Conservation (phyloP, 2,329 filamentous ascomycete species). For the Fusarium mundagurra region DNA sequence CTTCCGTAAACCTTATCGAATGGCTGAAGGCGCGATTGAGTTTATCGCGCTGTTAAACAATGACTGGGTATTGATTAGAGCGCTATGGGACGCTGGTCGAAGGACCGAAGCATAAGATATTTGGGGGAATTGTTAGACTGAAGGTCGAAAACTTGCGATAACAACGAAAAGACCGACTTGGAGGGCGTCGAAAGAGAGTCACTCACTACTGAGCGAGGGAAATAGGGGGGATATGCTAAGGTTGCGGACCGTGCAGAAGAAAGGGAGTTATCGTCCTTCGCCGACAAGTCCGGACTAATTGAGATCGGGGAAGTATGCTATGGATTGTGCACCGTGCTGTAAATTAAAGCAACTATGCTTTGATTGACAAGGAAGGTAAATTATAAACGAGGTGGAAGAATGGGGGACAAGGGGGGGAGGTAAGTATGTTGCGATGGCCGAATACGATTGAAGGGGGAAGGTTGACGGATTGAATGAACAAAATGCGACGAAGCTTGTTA, state of each 20-base stretch:
- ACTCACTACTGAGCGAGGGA: neutral
- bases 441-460: neutral
- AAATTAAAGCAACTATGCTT: too few relatives aligned
- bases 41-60: neutral
- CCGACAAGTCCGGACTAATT: too few relatives aligned
- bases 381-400: neutral
- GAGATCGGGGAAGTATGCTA: too few relatives aligned
- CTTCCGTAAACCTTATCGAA: too few relatives aligned
- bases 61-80: accelerated
- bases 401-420: too few relatives aligned
- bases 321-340: too few relatives aligned
- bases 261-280: too few relatives aligned
- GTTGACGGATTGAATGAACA: neutral
- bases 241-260: too few relatives aligned
- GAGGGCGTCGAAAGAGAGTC: neutral
- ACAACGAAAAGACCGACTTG: neutral
- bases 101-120: accelerated
- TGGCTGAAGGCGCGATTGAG: accelerated
- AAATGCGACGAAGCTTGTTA: neutral
- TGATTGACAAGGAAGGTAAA: neutral
- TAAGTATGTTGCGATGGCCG: neutral
- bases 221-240: too few relatives aligned
- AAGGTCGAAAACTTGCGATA: neutral
- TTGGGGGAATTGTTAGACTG: neutral
- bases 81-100: neutral